Evolutionary conservation across 208 protist genomes (phyloP), one percentile per base, ranked within the genome.

Genomic region (Leptomonas pyrrhocoris): DNA sequence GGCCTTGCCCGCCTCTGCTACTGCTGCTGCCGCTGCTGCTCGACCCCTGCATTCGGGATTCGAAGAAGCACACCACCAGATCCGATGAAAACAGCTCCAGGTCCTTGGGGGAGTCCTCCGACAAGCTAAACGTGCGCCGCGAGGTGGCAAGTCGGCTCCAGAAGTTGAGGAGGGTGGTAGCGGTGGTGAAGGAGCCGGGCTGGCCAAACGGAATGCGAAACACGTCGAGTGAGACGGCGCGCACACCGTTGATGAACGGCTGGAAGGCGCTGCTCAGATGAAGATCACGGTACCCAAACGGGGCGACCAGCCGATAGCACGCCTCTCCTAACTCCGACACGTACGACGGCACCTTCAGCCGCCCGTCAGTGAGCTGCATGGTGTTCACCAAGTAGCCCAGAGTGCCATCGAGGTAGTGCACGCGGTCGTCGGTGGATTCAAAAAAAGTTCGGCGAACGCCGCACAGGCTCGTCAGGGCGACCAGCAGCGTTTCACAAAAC

Each of bases 381-480:
- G 49, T 55, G 28, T 25, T 67, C n/a, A 80, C 74, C 27, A 94
- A 55, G 59, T 77, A 73, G 27, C 36, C 55, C 2, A 94, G 65
- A 19, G 73, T 81, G 57, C 58, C 66, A 60, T 93, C 71, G 13
- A 96, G 64, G 68, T 87, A 96, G 38, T 76, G 63, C 15, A 84
- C 53, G 6, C 86, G 85, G 48, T 93, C 83, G 56, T 94, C 88
- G 11, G 54, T 58, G 8, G 79, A 79, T 28, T 90, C 83, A 73
- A 94, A 93, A 65, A 96, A 90, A 34, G 89, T 91, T 31, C 91
- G 84, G 16, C 89, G 87, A 31, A 93, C 83, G 11, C 91, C 87
- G 53, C 88, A 94, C 30, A 96, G 60, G 56, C 81, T 82, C 6
- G 73, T 69, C 28, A 96, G 73, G 0, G 83, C 91, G 21, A 51